Percentiles rank a stretch among this genome's conserved stretches.
Conservation (phyloP, 176 grass and related monocot species). For the Triticum dicoccoides region DNA sequence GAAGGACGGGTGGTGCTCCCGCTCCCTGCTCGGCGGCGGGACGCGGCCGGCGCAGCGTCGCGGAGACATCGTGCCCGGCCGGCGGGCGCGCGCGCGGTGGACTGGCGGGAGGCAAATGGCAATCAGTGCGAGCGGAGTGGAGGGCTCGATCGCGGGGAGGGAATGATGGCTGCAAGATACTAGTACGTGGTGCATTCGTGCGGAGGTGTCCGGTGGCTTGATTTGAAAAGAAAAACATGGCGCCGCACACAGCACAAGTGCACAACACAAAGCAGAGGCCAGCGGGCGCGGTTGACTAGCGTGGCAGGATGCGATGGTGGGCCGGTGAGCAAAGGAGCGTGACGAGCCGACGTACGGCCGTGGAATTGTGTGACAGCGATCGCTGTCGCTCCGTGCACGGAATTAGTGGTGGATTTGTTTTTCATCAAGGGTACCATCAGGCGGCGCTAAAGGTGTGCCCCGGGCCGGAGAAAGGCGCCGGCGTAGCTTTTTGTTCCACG, state of each 20-base stretch:
- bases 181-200: constrained; percentile 34
- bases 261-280: background rate
- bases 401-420: background rate
- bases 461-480: background rate
- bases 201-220: constrained; percentile 28
- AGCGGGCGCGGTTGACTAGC: too few species aligned
- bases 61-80: constrained; percentile 34
- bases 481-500: background rate
- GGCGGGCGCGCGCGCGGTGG: background rate
- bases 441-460: background rate
- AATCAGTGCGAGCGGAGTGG: background rate
- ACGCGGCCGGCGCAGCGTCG: constrained; percentile 22
- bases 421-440: background rate
- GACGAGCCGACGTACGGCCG: background rate
- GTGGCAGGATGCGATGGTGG: background rate
- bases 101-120: background rate
- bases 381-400: background rate
- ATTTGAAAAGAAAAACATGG: constrained; percentile 18
- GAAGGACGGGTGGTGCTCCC: constrained; percentile 65
- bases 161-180: background rate
- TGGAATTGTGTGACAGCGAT: background rate
- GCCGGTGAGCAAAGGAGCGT: background rate
- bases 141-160: background rate
- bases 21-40: constrained; percentile 30
- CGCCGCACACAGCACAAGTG: background rate